These are phyloP conservation scores for Parachaetomium inaequale DNA, from an alignment of 495 filamentous ascomycete species.

Conservation along the genomic window DNA sequence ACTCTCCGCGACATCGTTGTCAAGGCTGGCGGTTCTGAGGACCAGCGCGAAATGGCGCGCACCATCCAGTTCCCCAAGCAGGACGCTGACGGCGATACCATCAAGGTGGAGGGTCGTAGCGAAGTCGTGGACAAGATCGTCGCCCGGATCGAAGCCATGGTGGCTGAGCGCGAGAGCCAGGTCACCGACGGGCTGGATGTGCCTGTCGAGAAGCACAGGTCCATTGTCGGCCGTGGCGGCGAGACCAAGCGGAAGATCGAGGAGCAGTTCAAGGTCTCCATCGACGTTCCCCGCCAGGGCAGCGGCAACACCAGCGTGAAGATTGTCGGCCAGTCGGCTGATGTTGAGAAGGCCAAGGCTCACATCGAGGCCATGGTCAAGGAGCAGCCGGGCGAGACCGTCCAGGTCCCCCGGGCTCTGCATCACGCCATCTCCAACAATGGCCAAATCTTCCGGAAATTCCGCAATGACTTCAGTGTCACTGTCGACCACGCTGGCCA, in stretches of 20 bases:
- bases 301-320: slow-evolving; percentile 72
- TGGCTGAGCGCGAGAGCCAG: slow-evolving; percentile 74
- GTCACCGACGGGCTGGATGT: slow-evolving; percentile 73
- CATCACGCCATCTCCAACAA: slow-evolving; percentile 86
- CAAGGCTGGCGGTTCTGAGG: slow-evolving; percentile 83
- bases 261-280: slow-evolving; percentile 77
- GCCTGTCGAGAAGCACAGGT: slow-evolving; percentile 78
- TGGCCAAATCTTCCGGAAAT: slow-evolving; percentile 83
- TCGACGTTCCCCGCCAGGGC: slow-evolving; percentile 81
- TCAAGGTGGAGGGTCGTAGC: slow-evolving; percentile 79
- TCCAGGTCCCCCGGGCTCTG: slow-evolving; percentile 72
- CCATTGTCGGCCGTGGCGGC: slow-evolving; percentile 88
- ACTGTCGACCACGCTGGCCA: slow-evolving; percentile 87
- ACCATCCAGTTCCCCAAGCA: slow-evolving; percentile 86
- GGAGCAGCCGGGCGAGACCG: slow-evolving; percentile 80
- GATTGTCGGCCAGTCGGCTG: slow-evolving; percentile 69
- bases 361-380: slow-evolving; percentile 78
- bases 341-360: slow-evolving; percentile 79
- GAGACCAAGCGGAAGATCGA: slow-evolving; percentile 82
- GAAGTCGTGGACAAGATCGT: slow-evolving; percentile 86
- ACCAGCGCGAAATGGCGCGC: slow-evolving; percentile 71
- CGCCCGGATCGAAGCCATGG: slow-evolving; percentile 70
- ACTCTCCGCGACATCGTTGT: slow-evolving; percentile 84
- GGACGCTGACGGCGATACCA: slow-evolving; percentile 73
- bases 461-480: slow-evolving; percentile 77